Percentiles rank a stretch among this genome's conserved stretches.
Evolutionary conservation across 495 filamentous ascomycete species (phyloP).

Genomic region (Penicillium flavigenum): DNA sequence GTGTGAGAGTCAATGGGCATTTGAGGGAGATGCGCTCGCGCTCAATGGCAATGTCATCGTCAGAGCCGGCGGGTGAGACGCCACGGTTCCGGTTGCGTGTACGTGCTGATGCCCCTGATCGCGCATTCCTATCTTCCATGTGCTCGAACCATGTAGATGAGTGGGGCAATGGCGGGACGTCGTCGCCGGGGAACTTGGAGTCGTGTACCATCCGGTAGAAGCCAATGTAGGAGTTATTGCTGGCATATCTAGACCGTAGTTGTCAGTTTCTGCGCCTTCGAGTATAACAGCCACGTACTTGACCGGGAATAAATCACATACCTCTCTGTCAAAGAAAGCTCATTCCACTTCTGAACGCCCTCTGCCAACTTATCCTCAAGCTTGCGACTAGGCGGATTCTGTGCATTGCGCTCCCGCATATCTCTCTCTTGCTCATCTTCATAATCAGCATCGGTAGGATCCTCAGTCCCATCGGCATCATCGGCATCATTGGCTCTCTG

Average conservation of each 20-base stretch:
- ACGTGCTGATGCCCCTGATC: conserved; percentile 11
- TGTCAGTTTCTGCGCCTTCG: background rate
- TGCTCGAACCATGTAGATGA: conserved; percentile 70
- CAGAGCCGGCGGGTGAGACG: conserved; percentile 46
- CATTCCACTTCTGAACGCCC: conserved; percentile 32
- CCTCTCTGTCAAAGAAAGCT: conserved; percentile 40
- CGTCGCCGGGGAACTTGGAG: conserved; percentile 62
- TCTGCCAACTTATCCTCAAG: conserved; percentile 31
- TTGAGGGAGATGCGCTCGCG: conserved; percentile 67
- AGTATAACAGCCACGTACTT: background rate
- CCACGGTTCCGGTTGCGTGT: conserved; percentile 30
- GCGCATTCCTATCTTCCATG: conserved; percentile 42
- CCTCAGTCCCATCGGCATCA: conserved; percentile 24
- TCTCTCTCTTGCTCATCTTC: conserved; percentile 28
- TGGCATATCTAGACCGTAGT: conserved; percentile 54
- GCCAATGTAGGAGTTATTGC: conserved; percentile 72
- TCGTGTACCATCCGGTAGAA: conserved; percentile 81
- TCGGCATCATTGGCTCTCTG: conserved; percentile 18
- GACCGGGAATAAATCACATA: no score
- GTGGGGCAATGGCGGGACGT: conserved; percentile 62
- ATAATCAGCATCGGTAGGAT: conserved; percentile 32
- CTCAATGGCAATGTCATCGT: conserved; percentile 76
- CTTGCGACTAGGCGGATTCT: conserved; percentile 28
- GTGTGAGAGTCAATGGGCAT: conserved; percentile 75
- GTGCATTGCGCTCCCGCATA: conserved; percentile 19